A percentile compares a stretch with the other conserved stretches of the same genome.
phyloP scores from a whole-genome alignment of 1,284 basidiomycete genomes.

The Mycena sp. region DNA sequence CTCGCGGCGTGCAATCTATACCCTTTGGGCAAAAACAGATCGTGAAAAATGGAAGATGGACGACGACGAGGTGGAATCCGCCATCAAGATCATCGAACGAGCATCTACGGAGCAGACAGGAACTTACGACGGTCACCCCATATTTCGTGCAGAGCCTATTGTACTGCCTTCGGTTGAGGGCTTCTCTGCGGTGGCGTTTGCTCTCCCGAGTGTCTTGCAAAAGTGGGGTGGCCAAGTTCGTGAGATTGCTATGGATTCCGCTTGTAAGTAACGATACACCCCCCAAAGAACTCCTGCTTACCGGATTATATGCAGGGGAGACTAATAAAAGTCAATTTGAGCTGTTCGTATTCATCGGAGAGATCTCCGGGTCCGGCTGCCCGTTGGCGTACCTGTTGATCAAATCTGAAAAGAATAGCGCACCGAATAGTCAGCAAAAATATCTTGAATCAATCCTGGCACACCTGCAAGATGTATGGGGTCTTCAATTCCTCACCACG shows the following conservation, averaged over 20 bases:
- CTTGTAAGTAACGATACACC: too few relatives aligned
- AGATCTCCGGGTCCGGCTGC: neutral
- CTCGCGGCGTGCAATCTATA: too few relatives aligned
- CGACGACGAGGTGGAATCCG: too few relatives aligned
- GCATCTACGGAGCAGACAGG: neutral
- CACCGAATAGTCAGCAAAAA: neutral
- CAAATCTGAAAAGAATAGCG: neutral
- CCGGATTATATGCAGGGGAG: too few relatives aligned
- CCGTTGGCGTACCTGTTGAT: neutral
- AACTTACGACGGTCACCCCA: neutral
- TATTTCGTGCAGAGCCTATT: neutral
- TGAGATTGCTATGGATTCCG: neutral
- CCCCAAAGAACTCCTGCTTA: too few relatives aligned
- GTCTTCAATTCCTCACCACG: neutral
- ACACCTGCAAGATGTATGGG: neutral
- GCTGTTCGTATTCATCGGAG: neutral
- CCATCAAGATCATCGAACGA: neutral
- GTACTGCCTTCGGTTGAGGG: neutral
- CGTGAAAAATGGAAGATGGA: too few relatives aligned
- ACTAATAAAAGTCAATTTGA: too few relatives aligned
- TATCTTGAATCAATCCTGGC: neutral
- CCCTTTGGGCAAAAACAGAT: too few relatives aligned
- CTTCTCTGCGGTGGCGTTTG: neutral
- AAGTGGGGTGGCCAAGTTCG: neutral
- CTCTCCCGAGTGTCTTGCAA: neutral